A percentile compares a stretch with the other conserved stretches of the same genome.
Conservation (phyloP, 306 rosid genomes). For the Dalbergia cochinchinensis region DNA sequence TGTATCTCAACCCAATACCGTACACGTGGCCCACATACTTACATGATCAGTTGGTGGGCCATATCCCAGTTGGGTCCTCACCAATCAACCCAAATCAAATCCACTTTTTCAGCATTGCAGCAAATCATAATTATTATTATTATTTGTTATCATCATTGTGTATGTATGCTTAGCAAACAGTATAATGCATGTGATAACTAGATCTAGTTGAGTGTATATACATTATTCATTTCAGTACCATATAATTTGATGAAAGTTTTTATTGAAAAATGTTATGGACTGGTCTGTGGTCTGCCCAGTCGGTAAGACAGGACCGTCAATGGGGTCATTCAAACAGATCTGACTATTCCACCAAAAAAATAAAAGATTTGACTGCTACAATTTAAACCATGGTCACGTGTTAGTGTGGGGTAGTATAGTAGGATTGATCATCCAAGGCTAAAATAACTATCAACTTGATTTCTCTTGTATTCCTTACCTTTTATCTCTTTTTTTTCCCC, state of each 20-base stretch:
- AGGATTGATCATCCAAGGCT: conserved; percentile 4
- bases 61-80: conserved; percentile 44
- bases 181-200: conserved; percentile 65
- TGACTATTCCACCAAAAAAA: not conserved
- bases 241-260: conserved; percentile 41
- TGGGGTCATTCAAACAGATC: conserved; percentile 38
- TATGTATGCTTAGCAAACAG: conserved; percentile 49
- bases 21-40: conserved; percentile 65
- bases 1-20: conserved; percentile 51
- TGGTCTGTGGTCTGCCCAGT: conserved; percentile 42
- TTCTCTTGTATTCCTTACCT: not conserved
- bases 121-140: conserved; percentile 39
- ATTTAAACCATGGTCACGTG: conserved; percentile 27
- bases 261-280: conserved; percentile 40
- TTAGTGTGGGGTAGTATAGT: not conserved
- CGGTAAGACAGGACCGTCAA: conserved; percentile 60
- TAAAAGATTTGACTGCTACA: conserved; percentile 39
- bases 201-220: conserved; percentile 36
- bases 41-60: conserved; percentile 53
- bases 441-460: conserved; percentile 43
- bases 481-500: conserved; percentile 2
- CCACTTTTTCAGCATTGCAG: conserved; percentile 47
- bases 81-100: conserved; percentile 48
- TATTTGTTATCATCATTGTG: conserved; percentile 39
- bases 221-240: conserved; percentile 42